Conservation (phyloP, 2,329 filamentous ascomycete species). For the Fusarium pseudocircinatum region DNA sequence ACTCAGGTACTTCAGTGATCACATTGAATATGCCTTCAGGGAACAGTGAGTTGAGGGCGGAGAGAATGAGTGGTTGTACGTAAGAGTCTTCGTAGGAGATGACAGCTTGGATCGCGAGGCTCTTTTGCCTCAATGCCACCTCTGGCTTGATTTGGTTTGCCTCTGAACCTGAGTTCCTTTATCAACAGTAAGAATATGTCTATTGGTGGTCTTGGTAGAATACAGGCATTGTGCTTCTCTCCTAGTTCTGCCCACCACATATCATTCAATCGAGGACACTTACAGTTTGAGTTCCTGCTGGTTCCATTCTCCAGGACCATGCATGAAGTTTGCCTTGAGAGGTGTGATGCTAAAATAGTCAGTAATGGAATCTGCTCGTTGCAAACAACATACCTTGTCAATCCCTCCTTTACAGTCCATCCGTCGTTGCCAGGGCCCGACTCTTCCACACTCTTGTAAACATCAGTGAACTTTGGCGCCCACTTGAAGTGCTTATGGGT, state of each 20-base stretch:
- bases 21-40: slow-evolving; percentile 64
- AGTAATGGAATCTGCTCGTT: background rate
- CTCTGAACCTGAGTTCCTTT: slow-evolving; percentile 41
- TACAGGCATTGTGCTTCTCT: slow-evolving; percentile 43
- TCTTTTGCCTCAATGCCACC: slow-evolving; percentile 36
- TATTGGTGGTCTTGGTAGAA: slow-evolving; percentile 46
- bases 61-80: slow-evolving; percentile 84
- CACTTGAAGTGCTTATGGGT: slow-evolving; percentile 93
- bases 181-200: slow-evolving; percentile 50
- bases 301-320: slow-evolving; percentile 69
- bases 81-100: slow-evolving; percentile 89
- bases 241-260: slow-evolving; percentile 20
- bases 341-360: slow-evolving; percentile 77
- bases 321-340: slow-evolving; percentile 92
- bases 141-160: slow-evolving; percentile 18
- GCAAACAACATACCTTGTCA: slow-evolving; percentile 74
- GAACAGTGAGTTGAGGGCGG: slow-evolving; percentile 73
- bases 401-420: slow-evolving; percentile 88
- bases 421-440: slow-evolving; percentile 87
- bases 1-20: slow-evolving; percentile 56
- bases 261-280: slow-evolving; percentile 58
- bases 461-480: slow-evolving; percentile 87
- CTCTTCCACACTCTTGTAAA: slow-evolving; percentile 86
- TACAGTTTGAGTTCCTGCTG: slow-evolving; percentile 83
- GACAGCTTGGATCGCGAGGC: slow-evolving; percentile 65